Conservation (phyloP, 495 filamentous ascomycete species). For the Aspergillus kassunensis region DNA sequence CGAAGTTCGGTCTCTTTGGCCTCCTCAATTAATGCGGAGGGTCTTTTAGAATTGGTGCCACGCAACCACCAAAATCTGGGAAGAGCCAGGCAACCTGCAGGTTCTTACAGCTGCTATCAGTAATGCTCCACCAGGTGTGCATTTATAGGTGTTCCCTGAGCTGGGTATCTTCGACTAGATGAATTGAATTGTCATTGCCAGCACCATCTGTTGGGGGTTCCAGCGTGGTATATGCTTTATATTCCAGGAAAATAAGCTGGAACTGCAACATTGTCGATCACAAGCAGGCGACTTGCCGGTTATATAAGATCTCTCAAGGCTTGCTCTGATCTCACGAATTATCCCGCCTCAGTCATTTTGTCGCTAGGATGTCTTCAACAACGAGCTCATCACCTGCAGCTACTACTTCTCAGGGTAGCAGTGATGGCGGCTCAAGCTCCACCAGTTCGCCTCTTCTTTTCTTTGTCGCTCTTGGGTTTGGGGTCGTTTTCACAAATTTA, state of each 20-base stretch:
- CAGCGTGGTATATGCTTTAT: not conserved
- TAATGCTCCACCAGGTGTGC: conserved; percentile 13
- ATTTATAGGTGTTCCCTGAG: conserved; percentile 5
- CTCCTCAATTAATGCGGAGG: not conserved
- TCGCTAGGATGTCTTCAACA: conserved; percentile 23
- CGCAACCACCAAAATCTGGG: not conserved
- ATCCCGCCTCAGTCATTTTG: not conserved
- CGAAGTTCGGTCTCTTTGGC: not conserved
- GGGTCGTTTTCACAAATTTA: conserved; percentile 97
- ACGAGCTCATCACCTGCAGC: conserved; percentile 19
- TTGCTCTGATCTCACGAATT: not conserved
- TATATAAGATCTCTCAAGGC: not conserved
- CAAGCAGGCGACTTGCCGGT: too few relatives aligned
- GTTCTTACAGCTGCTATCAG: conserved; percentile 11
- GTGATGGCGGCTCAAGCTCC: conserved; percentile 38
- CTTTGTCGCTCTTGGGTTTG: conserved; percentile 95
- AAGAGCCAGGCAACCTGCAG: conserved; percentile 2
- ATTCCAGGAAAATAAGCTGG: not conserved
- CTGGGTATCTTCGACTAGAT: conserved; percentile 13
- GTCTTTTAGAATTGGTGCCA: not conserved
- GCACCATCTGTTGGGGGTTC: not conserved
- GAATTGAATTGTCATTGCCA: conserved; percentile 10
- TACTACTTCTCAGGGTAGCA: conserved; percentile 16
- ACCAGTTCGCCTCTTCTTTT: conserved; percentile 92
- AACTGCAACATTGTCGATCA: not conserved